Evolutionary conservation across 2,329 filamentous ascomycete genomes (phyloP).

Genomic region (Colletotrichum nymphaeae): DNA sequence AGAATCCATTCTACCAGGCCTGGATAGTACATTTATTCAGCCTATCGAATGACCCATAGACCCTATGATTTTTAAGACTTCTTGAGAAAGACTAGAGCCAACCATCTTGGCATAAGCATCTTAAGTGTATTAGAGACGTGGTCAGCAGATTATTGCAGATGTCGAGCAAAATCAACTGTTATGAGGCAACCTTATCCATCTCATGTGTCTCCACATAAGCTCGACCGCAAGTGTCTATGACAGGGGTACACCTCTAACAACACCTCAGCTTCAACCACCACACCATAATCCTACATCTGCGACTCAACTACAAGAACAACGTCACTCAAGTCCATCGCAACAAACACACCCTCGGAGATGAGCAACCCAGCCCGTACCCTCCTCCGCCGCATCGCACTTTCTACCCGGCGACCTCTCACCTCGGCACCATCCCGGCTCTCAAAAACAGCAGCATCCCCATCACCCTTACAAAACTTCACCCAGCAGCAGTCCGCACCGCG

Average conservation of each 20-base stretch:
- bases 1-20: no score
- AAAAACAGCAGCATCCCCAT: background rate
- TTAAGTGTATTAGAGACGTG: background rate
- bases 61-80: no score
- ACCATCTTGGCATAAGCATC: background rate
- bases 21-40: background rate
- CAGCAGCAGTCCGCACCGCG: background rate
- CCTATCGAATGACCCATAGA: no score
- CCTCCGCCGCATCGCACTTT: slow-evolving; percentile 15
- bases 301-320: background rate
- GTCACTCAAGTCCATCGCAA: background rate
- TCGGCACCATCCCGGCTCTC: background rate
- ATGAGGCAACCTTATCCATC: background rate
- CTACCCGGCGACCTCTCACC: slow-evolving; percentile 3
- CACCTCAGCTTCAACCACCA: background rate
- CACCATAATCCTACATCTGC: background rate
- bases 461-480: background rate
- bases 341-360: slow-evolving; percentile 1
- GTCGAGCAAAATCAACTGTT: background rate
- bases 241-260: slow-evolving; percentile 25
- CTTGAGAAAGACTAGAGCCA: background rate
- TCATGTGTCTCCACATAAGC: slow-evolving; percentile 17
- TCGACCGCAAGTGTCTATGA: background rate
- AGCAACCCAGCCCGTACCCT: background rate
- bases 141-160: background rate